Evolutionary conservation across 345 rosid species (phyloP).

Genomic region (Microthlaspi erraticum): DNA sequence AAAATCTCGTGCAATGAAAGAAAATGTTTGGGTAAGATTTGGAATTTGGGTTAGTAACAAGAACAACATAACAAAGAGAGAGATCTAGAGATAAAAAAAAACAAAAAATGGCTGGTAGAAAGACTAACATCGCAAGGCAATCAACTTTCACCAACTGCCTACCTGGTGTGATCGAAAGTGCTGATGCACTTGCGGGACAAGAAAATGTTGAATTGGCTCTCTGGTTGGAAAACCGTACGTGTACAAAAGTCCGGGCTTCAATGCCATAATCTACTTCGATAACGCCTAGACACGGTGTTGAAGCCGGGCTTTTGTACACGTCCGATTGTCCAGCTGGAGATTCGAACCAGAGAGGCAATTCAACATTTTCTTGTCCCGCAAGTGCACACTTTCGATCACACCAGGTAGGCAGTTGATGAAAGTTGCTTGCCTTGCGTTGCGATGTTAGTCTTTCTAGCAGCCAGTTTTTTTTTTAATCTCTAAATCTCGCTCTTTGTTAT

Average conservation of each 20-base stretch:
- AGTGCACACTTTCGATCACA: conserved; percentile 53
- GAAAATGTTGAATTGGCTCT: conserved; percentile 54
- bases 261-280: no score
- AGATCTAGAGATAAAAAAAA: conserved; percentile 52
- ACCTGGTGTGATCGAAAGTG: conserved; percentile 51
- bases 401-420: conserved; percentile 51
- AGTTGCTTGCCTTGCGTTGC: conserved; percentile 51
- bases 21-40: no score
- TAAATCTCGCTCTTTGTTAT: conserved; percentile 34
- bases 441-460: conserved; percentile 35
- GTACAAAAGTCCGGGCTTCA: conserved; percentile 50
- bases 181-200: conserved; percentile 49
- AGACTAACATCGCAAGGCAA: conserved; percentile 44
- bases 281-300: conserved; percentile 33
- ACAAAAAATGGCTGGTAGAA: no score
- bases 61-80: conserved; percentile 23
- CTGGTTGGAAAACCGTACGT: conserved; percentile 42
- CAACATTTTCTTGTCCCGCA: conserved; percentile 51
- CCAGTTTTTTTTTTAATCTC: conserved; percentile 52
- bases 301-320: conserved; percentile 50
- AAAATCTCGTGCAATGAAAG: no score
- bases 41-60: no score
- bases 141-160: conserved; percentile 52
- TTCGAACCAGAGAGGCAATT: conserved; percentile 45
- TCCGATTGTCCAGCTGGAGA: conserved; percentile 47